These are phyloP conservation scores for Pythium angustatum DNA, from an alignment of 352 stramenopile species.

Conservation along the genomic window DNA sequence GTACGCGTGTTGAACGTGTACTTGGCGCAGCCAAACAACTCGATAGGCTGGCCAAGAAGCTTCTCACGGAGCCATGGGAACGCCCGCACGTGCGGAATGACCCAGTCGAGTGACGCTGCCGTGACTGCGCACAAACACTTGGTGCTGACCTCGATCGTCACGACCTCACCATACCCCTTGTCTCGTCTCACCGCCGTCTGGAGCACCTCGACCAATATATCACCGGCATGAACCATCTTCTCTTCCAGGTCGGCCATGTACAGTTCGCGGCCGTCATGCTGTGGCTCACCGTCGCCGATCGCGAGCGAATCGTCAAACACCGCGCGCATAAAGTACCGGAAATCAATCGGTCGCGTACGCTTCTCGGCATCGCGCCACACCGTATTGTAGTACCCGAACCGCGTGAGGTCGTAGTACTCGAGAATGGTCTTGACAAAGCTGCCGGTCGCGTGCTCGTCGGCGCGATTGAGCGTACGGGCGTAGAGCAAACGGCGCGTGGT, in stretches of 20 bases:
- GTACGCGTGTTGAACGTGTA: no score
- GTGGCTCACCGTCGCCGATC: not conserved
- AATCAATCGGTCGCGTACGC: no score
- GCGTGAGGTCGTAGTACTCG: not conserved
- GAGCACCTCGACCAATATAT: no score
- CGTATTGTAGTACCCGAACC: not conserved
- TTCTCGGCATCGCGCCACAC: not conserved
- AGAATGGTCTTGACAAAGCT: not conserved
- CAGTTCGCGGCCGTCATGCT: not conserved
- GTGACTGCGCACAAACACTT: not conserved
- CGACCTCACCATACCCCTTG: not conserved
- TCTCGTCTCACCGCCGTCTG: not conserved
- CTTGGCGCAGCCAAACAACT: no score
- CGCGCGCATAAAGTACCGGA: not conserved
- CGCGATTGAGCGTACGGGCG: not conserved
- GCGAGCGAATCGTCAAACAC: not conserved
- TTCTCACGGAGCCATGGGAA: not conserved
- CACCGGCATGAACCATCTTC: no score
- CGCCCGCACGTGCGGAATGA: not conserved
- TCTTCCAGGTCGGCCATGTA: not conserved
- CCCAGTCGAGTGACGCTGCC: not conserved
- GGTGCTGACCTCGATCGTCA: not conserved
- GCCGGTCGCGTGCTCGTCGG: not conserved
- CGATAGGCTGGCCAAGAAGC: not conserved
- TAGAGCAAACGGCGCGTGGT: not conserved